A percentile compares a stretch with the other conserved stretches of the same genome.
phyloP scores from a whole-genome alignment of 495 filamentous ascomycete species.

The Sporormia fimetaria region DNA sequence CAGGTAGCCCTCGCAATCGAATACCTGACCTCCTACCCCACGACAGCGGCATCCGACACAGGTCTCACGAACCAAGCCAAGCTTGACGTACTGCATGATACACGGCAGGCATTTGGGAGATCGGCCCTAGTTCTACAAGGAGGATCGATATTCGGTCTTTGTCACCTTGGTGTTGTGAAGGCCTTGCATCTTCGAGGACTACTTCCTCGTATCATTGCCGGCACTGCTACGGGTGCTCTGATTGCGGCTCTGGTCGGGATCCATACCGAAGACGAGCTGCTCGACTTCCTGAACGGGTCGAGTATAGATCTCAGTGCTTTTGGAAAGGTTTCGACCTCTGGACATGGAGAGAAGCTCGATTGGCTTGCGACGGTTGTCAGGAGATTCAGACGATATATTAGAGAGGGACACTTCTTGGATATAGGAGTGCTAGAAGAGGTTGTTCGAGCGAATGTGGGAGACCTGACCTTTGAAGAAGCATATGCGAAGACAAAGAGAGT shows the following conservation, averaged over 20 bases:
- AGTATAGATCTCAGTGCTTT: constrained; percentile 80
- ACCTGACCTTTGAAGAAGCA: constrained; percentile 89
- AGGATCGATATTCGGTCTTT: constrained; percentile 83
- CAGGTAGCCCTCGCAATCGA: constrained; percentile 69
- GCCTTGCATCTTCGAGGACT: constrained; percentile 75
- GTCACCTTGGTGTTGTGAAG: constrained; percentile 84
- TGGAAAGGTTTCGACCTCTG: constrained; percentile 27
- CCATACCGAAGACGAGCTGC: constrained; percentile 78
- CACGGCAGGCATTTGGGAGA: constrained; percentile 78
- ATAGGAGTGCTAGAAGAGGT: constrained; percentile 72
- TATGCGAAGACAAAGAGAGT: constrained; percentile 76
- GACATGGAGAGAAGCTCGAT: constrained; percentile 28
- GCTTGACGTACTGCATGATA: constrained; percentile 79
- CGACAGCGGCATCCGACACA: constrained; percentile 41
- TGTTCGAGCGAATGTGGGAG: constrained; percentile 73
- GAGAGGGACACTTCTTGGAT: constrained; percentile 75
- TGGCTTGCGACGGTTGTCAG: constrained; percentile 48
- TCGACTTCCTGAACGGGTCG: constrained; percentile 61
- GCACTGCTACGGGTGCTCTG: constrained; percentile 80
- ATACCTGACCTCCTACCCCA: constrained; percentile 63
- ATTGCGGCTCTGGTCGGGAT: constrained; percentile 84
- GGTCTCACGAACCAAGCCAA: constrained; percentile 73
- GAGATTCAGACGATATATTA: constrained; percentile 52
- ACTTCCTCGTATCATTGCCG: constrained; percentile 80
- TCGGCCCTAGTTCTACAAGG: constrained; percentile 82